Evolutionary conservation across 2,329 filamentous ascomycete genomes (phyloP).

Genomic region (Trichophyton equinum): DNA sequence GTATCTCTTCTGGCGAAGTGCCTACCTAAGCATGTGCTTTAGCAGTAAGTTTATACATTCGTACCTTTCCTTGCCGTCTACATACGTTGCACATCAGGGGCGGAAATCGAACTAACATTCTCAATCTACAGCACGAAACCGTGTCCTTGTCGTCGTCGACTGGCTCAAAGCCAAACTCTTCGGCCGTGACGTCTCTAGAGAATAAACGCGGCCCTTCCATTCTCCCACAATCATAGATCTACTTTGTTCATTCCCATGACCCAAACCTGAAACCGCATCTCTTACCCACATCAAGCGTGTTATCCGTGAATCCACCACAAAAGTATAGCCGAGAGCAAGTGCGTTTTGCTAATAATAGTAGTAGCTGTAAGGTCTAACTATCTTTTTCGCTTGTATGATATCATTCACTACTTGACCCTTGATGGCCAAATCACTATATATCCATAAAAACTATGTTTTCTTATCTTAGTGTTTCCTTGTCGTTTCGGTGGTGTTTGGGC

Average conservation of each 20-base stretch:
- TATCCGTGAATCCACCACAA: not conserved
- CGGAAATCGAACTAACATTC: not conserved
- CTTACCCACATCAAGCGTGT: not conserved
- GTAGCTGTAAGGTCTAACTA: not conserved
- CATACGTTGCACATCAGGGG: not conserved
- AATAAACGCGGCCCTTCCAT: constrained; percentile 23
- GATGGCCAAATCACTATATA: not conserved
- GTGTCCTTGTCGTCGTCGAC: constrained; percentile 81
- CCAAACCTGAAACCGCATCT: not conserved
- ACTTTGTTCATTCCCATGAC: not conserved
- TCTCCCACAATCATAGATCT: not conserved
- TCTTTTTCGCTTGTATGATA: not conserved
- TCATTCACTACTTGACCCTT: not conserved
- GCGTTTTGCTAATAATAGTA: not conserved
- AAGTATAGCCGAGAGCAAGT: not conserved
- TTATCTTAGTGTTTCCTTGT: not conserved
- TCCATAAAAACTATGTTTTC: not conserved
- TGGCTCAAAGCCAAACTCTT: constrained; percentile 97
- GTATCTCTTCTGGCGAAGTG: constrained; percentile 96
- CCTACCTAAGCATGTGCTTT: constrained; percentile 99
- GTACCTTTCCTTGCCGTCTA: not conserved
- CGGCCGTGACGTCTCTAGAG: constrained; percentile 66
- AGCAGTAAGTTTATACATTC: constrained; percentile 60
- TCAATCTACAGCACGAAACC: constrained; percentile 64
- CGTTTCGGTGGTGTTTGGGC: not conserved